A percentile compares a stretch with the other conserved stretches of the same genome.
Evolutionary conservation across 2,329 filamentous ascomycete species (phyloP).

Genomic region (Xylaria sp.): DNA sequence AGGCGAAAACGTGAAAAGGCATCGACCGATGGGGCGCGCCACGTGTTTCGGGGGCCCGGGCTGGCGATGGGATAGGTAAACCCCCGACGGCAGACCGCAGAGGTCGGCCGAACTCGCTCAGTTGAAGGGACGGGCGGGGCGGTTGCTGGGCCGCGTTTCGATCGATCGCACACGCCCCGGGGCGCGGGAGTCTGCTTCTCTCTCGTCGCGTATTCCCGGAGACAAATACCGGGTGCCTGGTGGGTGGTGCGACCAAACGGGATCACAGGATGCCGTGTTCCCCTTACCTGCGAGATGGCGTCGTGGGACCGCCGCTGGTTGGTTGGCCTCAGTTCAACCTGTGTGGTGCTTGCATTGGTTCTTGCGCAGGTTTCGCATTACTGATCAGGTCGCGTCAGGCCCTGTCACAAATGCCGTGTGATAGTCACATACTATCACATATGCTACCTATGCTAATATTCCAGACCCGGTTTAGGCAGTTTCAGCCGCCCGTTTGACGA

Average conservation of each 20-base stretch:
- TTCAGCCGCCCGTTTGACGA: constrained; percentile 19
- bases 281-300: constrained; percentile 32
- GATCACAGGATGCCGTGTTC: constrained; percentile 12
- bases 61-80: background rate
- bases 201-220: background rate
- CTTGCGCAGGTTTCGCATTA: background rate
- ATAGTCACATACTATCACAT: constrained; percentile 12
- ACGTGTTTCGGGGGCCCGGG: constrained; percentile 19
- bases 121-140: background rate
- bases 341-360: background rate
- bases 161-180: background rate
- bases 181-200: background rate
- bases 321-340: background rate
- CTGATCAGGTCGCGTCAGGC: constrained; percentile 14
- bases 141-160: constrained; percentile 11
- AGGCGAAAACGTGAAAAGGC: constrained; percentile 1
- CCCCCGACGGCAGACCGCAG: constrained; percentile 27
- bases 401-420: constrained; percentile 5
- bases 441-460: background rate
- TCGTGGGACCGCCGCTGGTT: constrained; percentile 29
- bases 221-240: constrained; percentile 25
- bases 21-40: constrained; percentile 16
- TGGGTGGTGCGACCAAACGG: constrained; percentile 15
- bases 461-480: constrained; percentile 6
- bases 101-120: constrained; percentile 14